These are phyloP conservation scores for Rhynchosporium graminicola DNA, from an alignment of 2,329 filamentous ascomycete species.

Conservation along the genomic window DNA sequence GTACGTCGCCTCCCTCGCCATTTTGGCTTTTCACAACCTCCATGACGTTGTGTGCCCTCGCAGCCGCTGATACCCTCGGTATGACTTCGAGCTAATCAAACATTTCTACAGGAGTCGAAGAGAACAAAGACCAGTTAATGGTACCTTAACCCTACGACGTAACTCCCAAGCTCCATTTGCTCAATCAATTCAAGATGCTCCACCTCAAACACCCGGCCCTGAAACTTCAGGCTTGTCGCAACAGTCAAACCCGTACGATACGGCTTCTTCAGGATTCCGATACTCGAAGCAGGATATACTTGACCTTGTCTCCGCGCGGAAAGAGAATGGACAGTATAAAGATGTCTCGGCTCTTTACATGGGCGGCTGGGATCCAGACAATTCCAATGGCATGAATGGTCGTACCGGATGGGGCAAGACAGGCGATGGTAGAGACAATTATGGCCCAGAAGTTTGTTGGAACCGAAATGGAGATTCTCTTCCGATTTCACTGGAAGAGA, in stretches of 20 bases:
- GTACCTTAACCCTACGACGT: conserved; percentile 65
- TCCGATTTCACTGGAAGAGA: conserved; percentile 71
- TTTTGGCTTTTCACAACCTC: not conserved
- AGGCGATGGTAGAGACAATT: conserved; percentile 72
- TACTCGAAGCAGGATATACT: conserved; percentile 61
- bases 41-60: not conserved
- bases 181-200: conserved; percentile 39
- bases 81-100: conserved; percentile 1
- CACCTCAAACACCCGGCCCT: conserved; percentile 25
- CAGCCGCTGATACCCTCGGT: too few relatives aligned
- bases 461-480: conserved; percentile 68
- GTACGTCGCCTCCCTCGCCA: conserved; percentile 51
- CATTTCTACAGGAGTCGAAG: conserved; percentile 53
- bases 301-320: conserved; percentile 65
- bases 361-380: conserved; percentile 76
- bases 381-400: conserved; percentile 61
- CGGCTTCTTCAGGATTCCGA: conserved; percentile 41
- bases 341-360: conserved; percentile 70
- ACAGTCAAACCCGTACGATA: conserved; percentile 41
- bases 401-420: conserved; percentile 74
- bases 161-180: conserved; percentile 58
- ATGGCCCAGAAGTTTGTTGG: conserved; percentile 93
- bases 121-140: conserved; percentile 59
- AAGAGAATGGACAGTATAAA: conserved; percentile 51
- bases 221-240: conserved; percentile 31